Percentiles rank a stretch among this genome's conserved stretches.
These are phyloP conservation scores for Ophiostoma tasmaniense DNA, from an alignment of 2,329 filamentous ascomycete genomes.

Conservation along the genomic window DNA sequence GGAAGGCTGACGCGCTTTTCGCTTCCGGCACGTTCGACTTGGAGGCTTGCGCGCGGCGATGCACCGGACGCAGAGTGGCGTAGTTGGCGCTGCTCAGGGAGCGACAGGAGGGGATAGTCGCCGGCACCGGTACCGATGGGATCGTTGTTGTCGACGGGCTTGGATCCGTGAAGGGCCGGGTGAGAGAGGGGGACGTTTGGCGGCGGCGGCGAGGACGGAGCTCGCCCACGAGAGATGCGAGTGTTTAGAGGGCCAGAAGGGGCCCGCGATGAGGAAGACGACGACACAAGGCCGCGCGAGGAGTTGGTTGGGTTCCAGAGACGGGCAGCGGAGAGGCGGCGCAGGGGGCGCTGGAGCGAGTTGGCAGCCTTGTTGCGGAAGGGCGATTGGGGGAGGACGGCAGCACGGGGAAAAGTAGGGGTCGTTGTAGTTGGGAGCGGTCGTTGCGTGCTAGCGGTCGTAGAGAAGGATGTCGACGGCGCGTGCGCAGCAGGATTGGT, in stretches of 20 bases:
- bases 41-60: constrained; percentile 40
- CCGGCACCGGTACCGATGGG: constrained; percentile 33
- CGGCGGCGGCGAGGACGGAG: constrained; percentile 45
- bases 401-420: background rate
- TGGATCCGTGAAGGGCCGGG: constrained; percentile 26
- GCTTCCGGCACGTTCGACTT: constrained; percentile 40
- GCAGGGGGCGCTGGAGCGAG: constrained; percentile 25
- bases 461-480: constrained; percentile 5
- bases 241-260: background rate
- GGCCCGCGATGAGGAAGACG: constrained; percentile 18
- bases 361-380: constrained; percentile 37
- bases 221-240: constrained; percentile 32
- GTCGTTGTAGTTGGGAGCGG: background rate
- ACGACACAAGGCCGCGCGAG: constrained; percentile 31
- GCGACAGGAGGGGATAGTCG: constrained; percentile 44
- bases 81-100: constrained; percentile 42
- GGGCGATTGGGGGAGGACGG: constrained; percentile 29
- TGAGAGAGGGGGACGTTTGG: constrained; percentile 43
- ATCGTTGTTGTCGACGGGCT: constrained; percentile 33
- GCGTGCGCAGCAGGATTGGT: constrained; percentile 19
- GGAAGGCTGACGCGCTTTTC: constrained; percentile 46
- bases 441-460: constrained; percentile 5
- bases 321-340: constrained; percentile 39
- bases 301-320: constrained; percentile 56
- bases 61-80: constrained; percentile 31